Evolutionary conservation across 305 asterid genomes (phyloP).

Genomic region (Fraxinus platypoda): DNA sequence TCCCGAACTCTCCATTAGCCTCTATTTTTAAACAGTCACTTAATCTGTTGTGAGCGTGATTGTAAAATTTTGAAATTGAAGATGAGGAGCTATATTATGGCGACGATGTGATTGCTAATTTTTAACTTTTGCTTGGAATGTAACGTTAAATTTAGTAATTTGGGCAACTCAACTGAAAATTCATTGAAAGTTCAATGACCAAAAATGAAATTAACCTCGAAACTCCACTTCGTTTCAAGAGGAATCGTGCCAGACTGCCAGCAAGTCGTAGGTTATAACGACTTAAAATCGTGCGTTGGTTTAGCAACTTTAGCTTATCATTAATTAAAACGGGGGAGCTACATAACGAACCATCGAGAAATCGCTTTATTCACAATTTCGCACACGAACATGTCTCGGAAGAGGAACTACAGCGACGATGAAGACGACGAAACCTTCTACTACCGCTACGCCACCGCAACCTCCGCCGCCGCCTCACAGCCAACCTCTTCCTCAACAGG

Average conservation of each 20-base stretch:
- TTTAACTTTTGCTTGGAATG: not conserved
- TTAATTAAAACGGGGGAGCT: not conserved
- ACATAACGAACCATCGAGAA: not conserved
- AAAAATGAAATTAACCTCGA: not conserved
- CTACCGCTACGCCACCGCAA: slow-evolving; percentile 57
- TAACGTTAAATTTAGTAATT: not conserved
- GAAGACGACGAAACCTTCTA: slow-evolving; percentile 77
- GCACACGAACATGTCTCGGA: slow-evolving; percentile 38
- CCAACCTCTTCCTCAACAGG: slow-evolving; percentile 33
- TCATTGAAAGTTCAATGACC: not conserved
- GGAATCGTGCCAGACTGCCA: not conserved
- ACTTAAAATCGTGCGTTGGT: not conserved
- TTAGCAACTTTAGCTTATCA: no score
- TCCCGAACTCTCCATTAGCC: no score
- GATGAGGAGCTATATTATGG: not conserved
- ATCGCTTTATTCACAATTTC: not conserved
- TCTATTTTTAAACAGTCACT: not conserved
- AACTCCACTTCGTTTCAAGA: not conserved
- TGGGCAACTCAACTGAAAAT: not conserved
- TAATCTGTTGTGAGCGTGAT: not conserved
- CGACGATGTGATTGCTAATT: not conserved
- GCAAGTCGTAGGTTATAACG: no score
- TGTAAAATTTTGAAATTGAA: not conserved
- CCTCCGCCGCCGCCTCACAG: slow-evolving; percentile 39
- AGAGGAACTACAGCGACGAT: slow-evolving; percentile 43